phyloP scores from a whole-genome alignment of 768 basidiomycete genomes.

The Boletus tylopilopsis region DNA sequence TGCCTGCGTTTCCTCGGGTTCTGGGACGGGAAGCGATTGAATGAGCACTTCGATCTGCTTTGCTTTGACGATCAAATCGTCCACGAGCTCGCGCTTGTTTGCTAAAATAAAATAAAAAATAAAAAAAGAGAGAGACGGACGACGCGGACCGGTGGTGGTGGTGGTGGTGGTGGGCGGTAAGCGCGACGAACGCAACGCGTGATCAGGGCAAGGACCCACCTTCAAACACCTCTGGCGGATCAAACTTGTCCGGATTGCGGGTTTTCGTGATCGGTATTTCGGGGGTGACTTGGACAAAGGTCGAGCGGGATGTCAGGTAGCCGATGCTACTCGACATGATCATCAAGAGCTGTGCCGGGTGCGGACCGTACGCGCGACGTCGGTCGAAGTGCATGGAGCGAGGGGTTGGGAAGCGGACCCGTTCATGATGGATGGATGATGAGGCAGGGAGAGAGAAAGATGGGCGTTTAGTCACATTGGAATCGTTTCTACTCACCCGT shows the following conservation, averaged over 20 bases:
- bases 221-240: slow-evolving; percentile 71
- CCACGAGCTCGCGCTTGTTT: slow-evolving; percentile 80
- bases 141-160: too few species aligned
- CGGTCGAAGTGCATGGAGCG: too few species aligned
- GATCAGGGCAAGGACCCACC: slow-evolving; percentile 36
- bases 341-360: slow-evolving; percentile 58
- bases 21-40: slow-evolving; percentile 71
- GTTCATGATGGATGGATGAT: too few species aligned
- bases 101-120: slow-evolving; percentile 37
- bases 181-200: neutral
- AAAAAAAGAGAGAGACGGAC: neutral
- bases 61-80: slow-evolving; percentile 79
- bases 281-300: slow-evolving; percentile 73
- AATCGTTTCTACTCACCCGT: slow-evolving; percentile 43
- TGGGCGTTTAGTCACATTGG: neutral
- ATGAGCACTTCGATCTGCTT: slow-evolving; percentile 89
- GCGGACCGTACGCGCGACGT: too few species aligned
- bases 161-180: neutral
- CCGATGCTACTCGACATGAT: slow-evolving; percentile 84
- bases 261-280: slow-evolving; percentile 84
- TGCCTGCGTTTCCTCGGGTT: slow-evolving; percentile 72
- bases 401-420: too few species aligned
- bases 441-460: neutral
- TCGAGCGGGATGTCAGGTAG: slow-evolving; percentile 73
- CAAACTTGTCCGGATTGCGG: slow-evolving; percentile 67